Base-by-base conservation (phyloP, 1,284 basidiomycete species). In the Agroathelia rolfsii region DNA sequence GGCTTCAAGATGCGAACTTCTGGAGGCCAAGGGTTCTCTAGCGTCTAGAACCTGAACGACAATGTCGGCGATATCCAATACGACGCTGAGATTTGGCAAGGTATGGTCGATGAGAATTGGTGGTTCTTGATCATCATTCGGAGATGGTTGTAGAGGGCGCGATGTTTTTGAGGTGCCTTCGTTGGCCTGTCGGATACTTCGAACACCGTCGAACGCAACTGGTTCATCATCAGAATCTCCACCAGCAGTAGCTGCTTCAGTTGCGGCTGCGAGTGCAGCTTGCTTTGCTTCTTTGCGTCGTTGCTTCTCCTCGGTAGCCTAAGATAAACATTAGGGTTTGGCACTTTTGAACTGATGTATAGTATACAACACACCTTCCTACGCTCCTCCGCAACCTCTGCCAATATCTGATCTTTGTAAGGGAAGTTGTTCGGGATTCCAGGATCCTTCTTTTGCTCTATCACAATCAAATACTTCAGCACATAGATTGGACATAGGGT, bases 381-480 rank as follows among this genome's bases (percentile, higher is more conserved):
- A 41, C 87, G 74, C 52, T 86, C 71, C 44, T 85, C 83, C 27
- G 78, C 79, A 25, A 92, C 71, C 52, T 98, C 94, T 10, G 89
- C 89, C 25, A 98, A 67, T 38, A 98, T 81, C 59, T 94, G 81
- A 53, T 96, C 94, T 65, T 97, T 98, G 72, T 84, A 95, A 3
- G 93, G 94, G 63, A 93, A 95, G 41, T 78, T 81, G 60, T 86
- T 95, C n/a, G 94, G 94, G 40, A 98, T 94, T 29, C 95, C 95
- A 16, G 85, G 88, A 53, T 98, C 94, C 55, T 79, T 69, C 58
- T 66, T 76, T 54, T 70, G 77, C 66, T 85, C 71, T 70, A 41
- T 12, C 43, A 24, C 32, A 24, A 27, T 4, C 28, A 35, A 38
- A 20, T 41, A 13, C 33, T 38, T 19, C n/a, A 23, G 16, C 16